Conservation (phyloP, 148 eudicot genomes). For the Dysphania ambrosioides region DNA sequence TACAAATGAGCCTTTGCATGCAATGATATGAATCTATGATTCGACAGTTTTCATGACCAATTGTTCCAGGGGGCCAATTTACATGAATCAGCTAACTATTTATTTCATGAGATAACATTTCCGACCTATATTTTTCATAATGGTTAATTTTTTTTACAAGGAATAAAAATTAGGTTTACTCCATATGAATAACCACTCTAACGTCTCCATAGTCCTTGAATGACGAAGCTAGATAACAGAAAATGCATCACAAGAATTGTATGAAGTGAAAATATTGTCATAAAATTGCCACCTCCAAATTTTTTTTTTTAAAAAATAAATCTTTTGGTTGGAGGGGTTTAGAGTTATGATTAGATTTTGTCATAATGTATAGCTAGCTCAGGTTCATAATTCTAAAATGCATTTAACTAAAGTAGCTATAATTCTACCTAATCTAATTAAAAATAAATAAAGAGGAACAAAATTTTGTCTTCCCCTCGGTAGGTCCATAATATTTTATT, state of each 20-base stretch:
- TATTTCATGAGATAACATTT: too few species aligned
- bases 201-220: not conserved
- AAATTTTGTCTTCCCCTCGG: constrained; percentile 17
- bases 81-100: too few species aligned
- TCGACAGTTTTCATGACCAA: too few species aligned
- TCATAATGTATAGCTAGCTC: constrained; percentile 11
- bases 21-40: too few species aligned
- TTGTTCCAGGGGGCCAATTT: too few species aligned
- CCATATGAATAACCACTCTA: too few species aligned
- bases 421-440: constrained; percentile 11
- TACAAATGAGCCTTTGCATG: not conserved
- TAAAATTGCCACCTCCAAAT: too few species aligned
- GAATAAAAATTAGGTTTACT: not conserved
- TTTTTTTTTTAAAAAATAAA: too few species aligned
- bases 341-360: constrained; percentile 27
- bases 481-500: constrained; percentile 24
- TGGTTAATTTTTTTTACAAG: too few species aligned
- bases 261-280: too few species aligned
- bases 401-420: constrained; percentile 16
- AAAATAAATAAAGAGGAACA: too few species aligned
- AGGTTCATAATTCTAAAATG: not conserved
- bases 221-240: not conserved
- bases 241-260: not conserved
- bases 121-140: too few species aligned
- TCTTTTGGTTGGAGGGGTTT: not conserved